A percentile compares a stretch with the other conserved stretches of the same genome.
Conservation (phyloP, 1,139 yeast species). For the Candida pseudocylindracea region DNA sequence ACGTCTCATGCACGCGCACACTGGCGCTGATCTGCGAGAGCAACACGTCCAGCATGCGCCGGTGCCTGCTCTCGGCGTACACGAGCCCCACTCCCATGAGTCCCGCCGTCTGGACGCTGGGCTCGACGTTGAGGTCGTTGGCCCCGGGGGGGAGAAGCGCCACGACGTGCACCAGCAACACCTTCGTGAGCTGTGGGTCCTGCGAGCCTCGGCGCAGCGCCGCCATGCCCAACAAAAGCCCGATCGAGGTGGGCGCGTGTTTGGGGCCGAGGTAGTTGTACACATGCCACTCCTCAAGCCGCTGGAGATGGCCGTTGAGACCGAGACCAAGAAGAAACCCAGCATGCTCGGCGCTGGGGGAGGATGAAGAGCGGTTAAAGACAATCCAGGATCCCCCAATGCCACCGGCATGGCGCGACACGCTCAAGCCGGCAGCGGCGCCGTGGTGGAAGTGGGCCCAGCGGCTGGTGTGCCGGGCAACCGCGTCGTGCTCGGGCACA, state of each 20-base stretch:
- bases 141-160: slow-evolving; percentile 86
- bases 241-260: slow-evolving; percentile 68
- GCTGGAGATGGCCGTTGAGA: slow-evolving; percentile 66
- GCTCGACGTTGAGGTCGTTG: slow-evolving; percentile 66
- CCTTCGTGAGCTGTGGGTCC: slow-evolving; percentile 78
- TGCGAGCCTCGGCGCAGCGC: slow-evolving; percentile 70
- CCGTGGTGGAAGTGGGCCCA: slow-evolving; percentile 96
- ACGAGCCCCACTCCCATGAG: slow-evolving; percentile 74
- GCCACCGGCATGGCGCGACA: slow-evolving; percentile 45
- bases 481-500: slow-evolving; percentile 28
- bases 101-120: slow-evolving; percentile 81
- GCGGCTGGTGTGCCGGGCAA: slow-evolving; percentile 26
- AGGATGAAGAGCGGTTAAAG: slow-evolving; percentile 27
- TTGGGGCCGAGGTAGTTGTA: slow-evolving; percentile 87
- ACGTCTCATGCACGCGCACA: slow-evolving; percentile 32
- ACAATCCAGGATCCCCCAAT: slow-evolving; percentile 86
- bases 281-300: slow-evolving; percentile 89
- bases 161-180: slow-evolving; percentile 79
- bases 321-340: slow-evolving; percentile 91
- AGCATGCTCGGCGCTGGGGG: slow-evolving; percentile 71
- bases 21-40: slow-evolving; percentile 41
- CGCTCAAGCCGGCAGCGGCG: slow-evolving; percentile 65
- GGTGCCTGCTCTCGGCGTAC: slow-evolving; percentile 56
- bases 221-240: slow-evolving; percentile 76
- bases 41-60: slow-evolving; percentile 72